Conservation (phyloP, 768 basidiomycete species). For the Collybia sordida region DNA sequence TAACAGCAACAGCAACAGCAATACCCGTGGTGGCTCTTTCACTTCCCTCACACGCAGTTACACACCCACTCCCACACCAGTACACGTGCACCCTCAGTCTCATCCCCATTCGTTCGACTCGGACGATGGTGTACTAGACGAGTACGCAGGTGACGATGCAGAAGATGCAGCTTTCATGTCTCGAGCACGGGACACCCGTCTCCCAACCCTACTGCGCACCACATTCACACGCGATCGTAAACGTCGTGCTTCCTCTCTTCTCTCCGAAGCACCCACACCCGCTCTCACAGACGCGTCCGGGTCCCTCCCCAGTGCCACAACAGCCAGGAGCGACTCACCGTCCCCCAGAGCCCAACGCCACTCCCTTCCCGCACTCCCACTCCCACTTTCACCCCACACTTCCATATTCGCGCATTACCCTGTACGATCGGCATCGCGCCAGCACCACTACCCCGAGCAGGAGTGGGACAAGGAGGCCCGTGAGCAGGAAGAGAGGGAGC, state of each 20-base stretch:
- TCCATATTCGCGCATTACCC: slow-evolving; percentile 8
- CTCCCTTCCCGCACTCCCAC: neutral
- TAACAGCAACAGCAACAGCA: slow-evolving; percentile 3
- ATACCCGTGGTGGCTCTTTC: slow-evolving; percentile 13
- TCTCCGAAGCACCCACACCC: slow-evolving; percentile 3
- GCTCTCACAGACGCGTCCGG: slow-evolving; percentile 7
- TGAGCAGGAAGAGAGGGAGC: slow-evolving; percentile 6
- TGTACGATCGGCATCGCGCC: slow-evolving; percentile 3
- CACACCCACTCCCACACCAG: slow-evolving; percentile 10
- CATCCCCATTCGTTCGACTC: slow-evolving; percentile 27
- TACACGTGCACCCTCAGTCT: slow-evolving; percentile 19
- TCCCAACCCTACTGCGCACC: neutral
- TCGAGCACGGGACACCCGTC: neutral
- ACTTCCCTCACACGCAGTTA: slow-evolving; percentile 12
- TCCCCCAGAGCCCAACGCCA: slow-evolving; percentile 6
- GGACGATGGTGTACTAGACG: slow-evolving; percentile 25
- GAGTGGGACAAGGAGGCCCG: neutral
- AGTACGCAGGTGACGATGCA: slow-evolving; percentile 24
- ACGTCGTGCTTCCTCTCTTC: neutral
- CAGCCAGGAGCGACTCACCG: neutral
- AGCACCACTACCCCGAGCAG: slow-evolving; percentile 1
- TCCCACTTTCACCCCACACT: neutral
- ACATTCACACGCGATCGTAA: neutral
- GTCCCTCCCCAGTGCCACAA: neutral
- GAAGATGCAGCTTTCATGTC: neutral